Percentiles rank a stretch among this genome's conserved stretches.
phyloP scores from a whole-genome alignment of 169 alveolate genomes.

The Ichthyophthirius multifiliis region DNA sequence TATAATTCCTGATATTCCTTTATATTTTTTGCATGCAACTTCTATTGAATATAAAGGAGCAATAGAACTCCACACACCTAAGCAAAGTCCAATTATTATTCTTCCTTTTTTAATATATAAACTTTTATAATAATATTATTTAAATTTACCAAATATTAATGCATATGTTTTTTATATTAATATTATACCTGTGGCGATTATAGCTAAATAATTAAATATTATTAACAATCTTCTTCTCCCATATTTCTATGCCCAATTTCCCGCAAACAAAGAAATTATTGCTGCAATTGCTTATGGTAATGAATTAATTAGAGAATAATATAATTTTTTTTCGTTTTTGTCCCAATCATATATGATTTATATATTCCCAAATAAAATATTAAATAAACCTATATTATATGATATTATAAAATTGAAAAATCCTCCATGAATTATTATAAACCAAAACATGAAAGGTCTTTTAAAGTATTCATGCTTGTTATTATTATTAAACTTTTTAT shows the following conservation, averaged over 20 bases:
- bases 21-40: background rate
- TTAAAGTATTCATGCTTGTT: no score
- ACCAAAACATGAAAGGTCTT: background rate
- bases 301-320: background rate
- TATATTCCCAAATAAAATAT: background rate
- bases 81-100: background rate
- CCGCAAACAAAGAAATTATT: background rate
- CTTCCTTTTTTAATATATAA: background rate
- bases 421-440: background rate
- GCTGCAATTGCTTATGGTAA: conserved; percentile 2
- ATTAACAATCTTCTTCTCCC: conserved; percentile 1
- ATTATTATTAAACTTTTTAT: no score
- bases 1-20: background rate
- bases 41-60: conserved; percentile 2
- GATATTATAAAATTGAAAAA: background rate
- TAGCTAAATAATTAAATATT: background rate
- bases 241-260: background rate
- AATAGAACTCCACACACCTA: conserved; percentile 6
- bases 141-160: background rate
- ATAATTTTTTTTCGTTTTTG: background rate
- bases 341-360: background rate
- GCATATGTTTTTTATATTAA: background rate
- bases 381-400: background rate
- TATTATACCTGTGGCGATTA: background rate
- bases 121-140: no score